Evolutionary conservation across 306 rosid species (phyloP).

Genomic region (Mimosa bimucronata): DNA sequence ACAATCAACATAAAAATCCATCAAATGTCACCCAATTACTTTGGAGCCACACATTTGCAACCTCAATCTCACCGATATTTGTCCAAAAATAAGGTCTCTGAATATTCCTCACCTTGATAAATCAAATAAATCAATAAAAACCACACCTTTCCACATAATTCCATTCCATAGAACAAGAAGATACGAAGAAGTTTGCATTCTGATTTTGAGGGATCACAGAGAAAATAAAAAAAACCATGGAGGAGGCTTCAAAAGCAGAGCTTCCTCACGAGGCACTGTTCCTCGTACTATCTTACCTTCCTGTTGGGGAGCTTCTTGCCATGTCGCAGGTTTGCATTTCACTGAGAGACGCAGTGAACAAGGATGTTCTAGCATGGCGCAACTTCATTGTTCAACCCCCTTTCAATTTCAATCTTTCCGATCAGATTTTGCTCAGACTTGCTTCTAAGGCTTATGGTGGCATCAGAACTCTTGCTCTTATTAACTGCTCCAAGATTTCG

Average conservation of each 20-base stretch:
- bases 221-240: background rate
- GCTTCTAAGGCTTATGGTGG: slow-evolving; percentile 67
- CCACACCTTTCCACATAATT: background rate
- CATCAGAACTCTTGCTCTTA: slow-evolving; percentile 57
- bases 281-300: slow-evolving; percentile 61
- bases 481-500: slow-evolving; percentile 62
- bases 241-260: slow-evolving; percentile 10
- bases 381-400: slow-evolving; percentile 60
- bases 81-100: background rate
- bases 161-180: background rate
- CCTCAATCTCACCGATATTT: background rate
- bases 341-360: slow-evolving; percentile 63
- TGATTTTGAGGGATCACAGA: background rate
- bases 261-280: slow-evolving; percentile 68
- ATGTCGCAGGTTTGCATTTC: slow-evolving; percentile 60
- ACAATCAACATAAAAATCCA: background rate
- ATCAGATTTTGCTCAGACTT: slow-evolving; percentile 50
- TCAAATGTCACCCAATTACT: background rate
- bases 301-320: slow-evolving; percentile 66
- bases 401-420: slow-evolving; percentile 51
- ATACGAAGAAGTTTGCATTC: background rate
- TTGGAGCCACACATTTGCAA: background rate
- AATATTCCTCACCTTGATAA: background rate
- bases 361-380: slow-evolving; percentile 72
- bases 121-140: background rate